Evolutionary conservation across 768 basidiomycete genomes (phyloP).

Genomic region (Basidioascus undulatus): DNA sequence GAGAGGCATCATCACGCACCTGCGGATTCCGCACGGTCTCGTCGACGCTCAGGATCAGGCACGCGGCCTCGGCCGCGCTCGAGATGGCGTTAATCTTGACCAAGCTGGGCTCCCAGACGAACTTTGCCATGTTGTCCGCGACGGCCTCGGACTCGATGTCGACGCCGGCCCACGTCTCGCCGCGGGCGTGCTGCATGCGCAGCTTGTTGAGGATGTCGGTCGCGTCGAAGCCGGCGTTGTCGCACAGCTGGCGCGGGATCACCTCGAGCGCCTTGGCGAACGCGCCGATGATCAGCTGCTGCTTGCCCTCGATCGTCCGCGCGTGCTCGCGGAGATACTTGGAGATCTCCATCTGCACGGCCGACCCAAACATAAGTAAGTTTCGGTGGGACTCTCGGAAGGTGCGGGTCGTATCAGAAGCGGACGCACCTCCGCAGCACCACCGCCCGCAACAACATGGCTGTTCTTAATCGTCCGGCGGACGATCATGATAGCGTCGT

Average conservation of each 20-base stretch:
- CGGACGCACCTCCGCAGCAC: slow-evolving; percentile 63
- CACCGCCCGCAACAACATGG: slow-evolving; percentile 90
- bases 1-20: slow-evolving; percentile 15
- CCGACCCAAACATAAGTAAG: background rate
- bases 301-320: slow-evolving; percentile 79
- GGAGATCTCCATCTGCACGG: slow-evolving; percentile 96
- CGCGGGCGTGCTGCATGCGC: slow-evolving; percentile 79
- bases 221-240: slow-evolving; percentile 92
- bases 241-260: slow-evolving; percentile 93
- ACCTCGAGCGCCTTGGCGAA: slow-evolving; percentile 94
- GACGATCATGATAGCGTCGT: slow-evolving; percentile 99
- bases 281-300: slow-evolving; percentile 76
- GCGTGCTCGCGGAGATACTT: slow-evolving; percentile 80
- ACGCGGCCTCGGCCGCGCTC: slow-evolving; percentile 89
- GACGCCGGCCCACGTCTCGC: slow-evolving; percentile 76
- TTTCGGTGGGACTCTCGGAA: background rate
- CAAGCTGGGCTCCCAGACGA: slow-evolving; percentile 93
- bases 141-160: slow-evolving; percentile 76
- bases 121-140: slow-evolving; percentile 86
- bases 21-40: slow-evolving; percentile 93
- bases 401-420: background rate
- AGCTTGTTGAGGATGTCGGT: slow-evolving; percentile 94
- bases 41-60: slow-evolving; percentile 81
- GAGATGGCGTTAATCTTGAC: slow-evolving; percentile 88
- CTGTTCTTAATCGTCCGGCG: slow-evolving; percentile 88